Percentiles rank a stretch among this genome's conserved stretches.
These are phyloP conservation scores for Xylaria sp. DNA, from an alignment of 2,329 filamentous ascomycete genomes.

Conservation along the genomic window DNA sequence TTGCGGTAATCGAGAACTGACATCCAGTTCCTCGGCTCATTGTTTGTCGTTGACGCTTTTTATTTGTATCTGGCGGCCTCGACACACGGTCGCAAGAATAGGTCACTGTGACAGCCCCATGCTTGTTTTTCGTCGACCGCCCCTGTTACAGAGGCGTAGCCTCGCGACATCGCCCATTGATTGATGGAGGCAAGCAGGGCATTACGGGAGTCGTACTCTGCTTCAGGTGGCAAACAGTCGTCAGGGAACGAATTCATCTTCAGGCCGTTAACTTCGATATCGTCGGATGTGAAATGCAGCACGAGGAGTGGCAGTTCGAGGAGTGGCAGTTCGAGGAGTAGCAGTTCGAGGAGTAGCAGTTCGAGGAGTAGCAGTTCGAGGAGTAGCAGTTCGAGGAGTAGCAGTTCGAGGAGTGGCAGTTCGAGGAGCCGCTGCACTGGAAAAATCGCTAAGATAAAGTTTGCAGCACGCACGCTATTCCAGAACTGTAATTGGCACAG, in stretches of 20 bases:
- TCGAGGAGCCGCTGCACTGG: too few relatives aligned
- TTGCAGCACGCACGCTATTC: too few relatives aligned
- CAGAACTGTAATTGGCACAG: too few relatives aligned
- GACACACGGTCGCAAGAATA: not conserved
- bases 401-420: too few relatives aligned
- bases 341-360: too few relatives aligned
- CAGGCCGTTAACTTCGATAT: too few relatives aligned
- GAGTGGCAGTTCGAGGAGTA: too few relatives aligned
- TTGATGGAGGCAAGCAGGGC: not conserved
- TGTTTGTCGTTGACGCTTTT: not conserved
- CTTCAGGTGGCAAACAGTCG: not conserved
- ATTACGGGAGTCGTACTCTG: not conserved
- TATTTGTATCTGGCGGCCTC: not conserved
- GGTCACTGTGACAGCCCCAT: not conserved
- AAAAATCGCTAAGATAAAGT: too few relatives aligned
- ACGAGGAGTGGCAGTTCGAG: too few relatives aligned
- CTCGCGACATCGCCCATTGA: not conserved
- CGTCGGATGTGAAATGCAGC: too few relatives aligned
- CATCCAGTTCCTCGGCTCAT: not conserved
- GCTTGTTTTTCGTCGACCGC: not conserved
- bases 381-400: too few relatives aligned
- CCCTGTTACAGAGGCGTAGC: not conserved
- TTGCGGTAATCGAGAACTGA: not conserved
- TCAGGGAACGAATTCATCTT: not conserved
- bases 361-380: too few relatives aligned